These are phyloP conservation scores for Nothopassalora personata DNA, from an alignment of 2,329 filamentous ascomycete species.

Conservation along the genomic window DNA sequence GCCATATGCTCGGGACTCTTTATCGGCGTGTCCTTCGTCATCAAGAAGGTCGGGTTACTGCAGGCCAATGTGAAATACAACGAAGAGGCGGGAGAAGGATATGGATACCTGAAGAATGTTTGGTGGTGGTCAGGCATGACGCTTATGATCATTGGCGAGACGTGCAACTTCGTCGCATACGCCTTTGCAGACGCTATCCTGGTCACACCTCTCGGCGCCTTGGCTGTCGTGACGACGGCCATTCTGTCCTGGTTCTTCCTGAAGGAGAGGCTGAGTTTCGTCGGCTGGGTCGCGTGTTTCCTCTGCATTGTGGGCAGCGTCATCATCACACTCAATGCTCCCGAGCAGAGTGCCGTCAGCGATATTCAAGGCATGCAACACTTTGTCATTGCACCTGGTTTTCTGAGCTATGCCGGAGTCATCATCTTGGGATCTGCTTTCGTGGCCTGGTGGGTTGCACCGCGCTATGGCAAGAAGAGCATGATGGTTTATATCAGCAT, in stretches of 20 bases:
- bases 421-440: constrained; percentile 68
- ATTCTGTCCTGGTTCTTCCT: constrained; percentile 90
- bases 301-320: constrained; percentile 90
- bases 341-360: constrained; percentile 73
- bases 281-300: constrained; percentile 94
- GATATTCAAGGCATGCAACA: constrained; percentile 89
- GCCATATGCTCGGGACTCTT: constrained; percentile 85
- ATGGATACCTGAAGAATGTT: constrained; percentile 90
- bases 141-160: constrained; percentile 92
- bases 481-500: constrained; percentile 98
- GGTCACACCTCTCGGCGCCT: constrained; percentile 83
- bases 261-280: constrained; percentile 90
- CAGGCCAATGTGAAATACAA: constrained; percentile 95
- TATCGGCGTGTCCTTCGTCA: constrained; percentile 89
- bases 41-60: constrained; percentile 89
- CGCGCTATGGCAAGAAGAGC: constrained; percentile 87
- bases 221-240: constrained; percentile 88
- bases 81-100: constrained; percentile 90
- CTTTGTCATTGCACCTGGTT: constrained; percentile 80
- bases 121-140: constrained; percentile 97
- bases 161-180: constrained; percentile 96
- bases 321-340: constrained; percentile 91
- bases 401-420: constrained; percentile 77
- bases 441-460: constrained; percentile 73
- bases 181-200: constrained; percentile 95